Conservation (phyloP, 371 early-diverging fungal species). For the Actinomucor elegans region DNA sequence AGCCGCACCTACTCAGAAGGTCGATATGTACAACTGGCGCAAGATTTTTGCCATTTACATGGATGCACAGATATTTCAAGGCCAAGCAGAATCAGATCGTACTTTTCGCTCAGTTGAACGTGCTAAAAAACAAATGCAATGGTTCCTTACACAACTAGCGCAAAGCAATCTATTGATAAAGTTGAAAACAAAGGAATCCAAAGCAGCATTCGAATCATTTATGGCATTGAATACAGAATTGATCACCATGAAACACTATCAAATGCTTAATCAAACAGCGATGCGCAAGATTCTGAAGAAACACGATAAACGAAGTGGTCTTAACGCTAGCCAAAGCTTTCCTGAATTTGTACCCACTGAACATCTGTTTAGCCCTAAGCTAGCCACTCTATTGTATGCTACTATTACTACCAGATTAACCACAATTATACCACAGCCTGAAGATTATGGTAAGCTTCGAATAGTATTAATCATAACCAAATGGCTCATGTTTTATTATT, state of each 20-base stretch:
- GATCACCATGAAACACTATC: slow-evolving; percentile 68
- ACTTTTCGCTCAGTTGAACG: slow-evolving; percentile 48
- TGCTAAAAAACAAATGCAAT: slow-evolving; percentile 57
- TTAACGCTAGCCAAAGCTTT: slow-evolving; percentile 44
- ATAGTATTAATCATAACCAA: too few species aligned
- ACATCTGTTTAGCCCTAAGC: slow-evolving; percentile 29
- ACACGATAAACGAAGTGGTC: slow-evolving; percentile 79
- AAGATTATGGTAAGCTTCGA: slow-evolving; percentile 63
- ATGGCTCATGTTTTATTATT: too few species aligned
- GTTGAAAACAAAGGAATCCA: slow-evolving; percentile 44
- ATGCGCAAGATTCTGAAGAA: slow-evolving; percentile 84
- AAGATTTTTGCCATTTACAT: slow-evolving; percentile 69
- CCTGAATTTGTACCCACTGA: slow-evolving; percentile 26
- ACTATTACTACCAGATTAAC: slow-evolving; percentile 42
- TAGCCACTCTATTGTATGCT: slow-evolving; percentile 40
- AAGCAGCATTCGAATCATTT: slow-evolving; percentile 56
- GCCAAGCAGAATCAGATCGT: slow-evolving; percentile 48
- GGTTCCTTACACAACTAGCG: slow-evolving; percentile 56
- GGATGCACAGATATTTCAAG: slow-evolving; percentile 69
- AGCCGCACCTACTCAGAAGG: slow-evolving; percentile 54
- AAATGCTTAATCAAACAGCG: slow-evolving; percentile 74
- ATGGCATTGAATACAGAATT: slow-evolving; percentile 68
- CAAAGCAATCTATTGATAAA: slow-evolving; percentile 37
- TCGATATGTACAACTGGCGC: slow-evolving; percentile 75
- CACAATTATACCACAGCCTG: slow-evolving; percentile 73